These are phyloP conservation scores for Ganoderma leucocontextum DNA, from an alignment of 1,284 basidiomycete genomes.

Conservation along the genomic window DNA sequence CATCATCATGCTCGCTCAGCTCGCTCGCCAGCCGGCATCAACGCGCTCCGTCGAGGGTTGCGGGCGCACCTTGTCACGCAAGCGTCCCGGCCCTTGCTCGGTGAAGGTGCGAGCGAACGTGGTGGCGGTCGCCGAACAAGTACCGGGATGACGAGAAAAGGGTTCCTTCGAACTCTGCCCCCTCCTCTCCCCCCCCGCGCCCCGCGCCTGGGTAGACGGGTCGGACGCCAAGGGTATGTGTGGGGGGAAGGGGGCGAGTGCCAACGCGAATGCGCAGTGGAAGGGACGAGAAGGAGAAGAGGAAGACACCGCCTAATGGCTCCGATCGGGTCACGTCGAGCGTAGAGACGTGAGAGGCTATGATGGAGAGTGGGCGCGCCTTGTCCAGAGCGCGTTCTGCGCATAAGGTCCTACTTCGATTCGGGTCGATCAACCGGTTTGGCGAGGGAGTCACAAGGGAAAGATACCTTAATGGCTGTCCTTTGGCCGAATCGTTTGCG, in stretches of 20 bases:
- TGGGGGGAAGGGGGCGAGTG: neutral
- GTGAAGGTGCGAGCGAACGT: neutral
- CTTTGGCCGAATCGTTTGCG: neutral
- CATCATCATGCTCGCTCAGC: neutral
- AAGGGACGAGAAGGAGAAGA: conserved; percentile 5
- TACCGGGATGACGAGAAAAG: conserved; percentile 20
- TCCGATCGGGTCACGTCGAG: conserved; percentile 15
- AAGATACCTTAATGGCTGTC: neutral
- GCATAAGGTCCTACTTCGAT: neutral
- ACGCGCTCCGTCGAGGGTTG: conserved; percentile 5
- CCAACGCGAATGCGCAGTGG: conserved; percentile 4
- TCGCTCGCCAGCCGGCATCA: conserved; percentile 1
- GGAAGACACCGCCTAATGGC: conserved; percentile 14
- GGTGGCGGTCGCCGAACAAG: conserved; percentile 11
- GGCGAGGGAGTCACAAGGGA: neutral
- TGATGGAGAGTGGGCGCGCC: conserved; percentile 2
- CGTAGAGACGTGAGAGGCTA: conserved; percentile 6
- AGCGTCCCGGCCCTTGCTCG: neutral
- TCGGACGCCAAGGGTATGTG: neutral
- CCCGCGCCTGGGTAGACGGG: conserved; percentile 1
- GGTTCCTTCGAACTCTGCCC: conserved; percentile 18
- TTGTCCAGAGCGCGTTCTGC: conserved; percentile 5
- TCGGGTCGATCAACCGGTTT: conserved; percentile 18
- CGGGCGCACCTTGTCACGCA: conserved; percentile 1
- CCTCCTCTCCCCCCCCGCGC: neutral